These are phyloP conservation scores for Mariannaea sp. DNA, from an alignment of 2,329 filamentous ascomycete species.

Conservation along the genomic window DNA sequence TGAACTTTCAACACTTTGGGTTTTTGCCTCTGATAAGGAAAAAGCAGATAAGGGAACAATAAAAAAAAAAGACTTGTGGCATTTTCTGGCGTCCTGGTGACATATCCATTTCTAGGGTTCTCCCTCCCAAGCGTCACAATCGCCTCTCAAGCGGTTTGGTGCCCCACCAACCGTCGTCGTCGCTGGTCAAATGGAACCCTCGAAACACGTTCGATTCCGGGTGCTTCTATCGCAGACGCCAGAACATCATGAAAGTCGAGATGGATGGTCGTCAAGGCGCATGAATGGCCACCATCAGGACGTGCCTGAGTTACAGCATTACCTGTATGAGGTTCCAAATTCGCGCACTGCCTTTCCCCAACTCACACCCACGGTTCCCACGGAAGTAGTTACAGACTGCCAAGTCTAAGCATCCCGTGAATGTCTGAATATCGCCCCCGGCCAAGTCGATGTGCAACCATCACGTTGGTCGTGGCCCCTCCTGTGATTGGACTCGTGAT, in stretches of 20 bases:
- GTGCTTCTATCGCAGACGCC: slow-evolving; percentile 6
- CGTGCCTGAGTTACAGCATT: slow-evolving; percentile 13
- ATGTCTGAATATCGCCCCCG: slow-evolving; percentile 14
- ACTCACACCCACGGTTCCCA: slow-evolving; percentile 9
- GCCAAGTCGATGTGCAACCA: slow-evolving; percentile 23
- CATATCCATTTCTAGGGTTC: slow-evolving; percentile 2
- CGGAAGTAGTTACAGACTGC: slow-evolving; percentile 15
- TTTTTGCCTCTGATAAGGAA: too few relatives aligned
- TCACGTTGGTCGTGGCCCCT: slow-evolving; percentile 33
- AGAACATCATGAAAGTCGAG: slow-evolving; percentile 15
- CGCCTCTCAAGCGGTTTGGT: background rate
- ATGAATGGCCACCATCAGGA: slow-evolving; percentile 21
- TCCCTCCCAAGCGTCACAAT: background rate
- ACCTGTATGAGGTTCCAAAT: slow-evolving; percentile 27
- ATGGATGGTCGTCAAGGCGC: slow-evolving; percentile 27
- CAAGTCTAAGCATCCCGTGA: slow-evolving; percentile 20
- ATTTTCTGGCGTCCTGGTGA: slow-evolving; percentile 8
- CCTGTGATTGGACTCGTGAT: slow-evolving; percentile 34
- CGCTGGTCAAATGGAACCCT: slow-evolving; percentile 9
- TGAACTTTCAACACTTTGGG: too few relatives aligned
- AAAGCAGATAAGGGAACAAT: background rate
- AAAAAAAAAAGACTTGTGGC: slow-evolving; percentile 1
- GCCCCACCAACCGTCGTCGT: slow-evolving; percentile 8
- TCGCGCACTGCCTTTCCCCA: slow-evolving; percentile 30
- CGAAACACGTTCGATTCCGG: background rate